A percentile compares a stretch with the other conserved stretches of the same genome.
Evolutionary conservation across 768 basidiomycete species (phyloP).

Genomic region (Suillus placidus): DNA sequence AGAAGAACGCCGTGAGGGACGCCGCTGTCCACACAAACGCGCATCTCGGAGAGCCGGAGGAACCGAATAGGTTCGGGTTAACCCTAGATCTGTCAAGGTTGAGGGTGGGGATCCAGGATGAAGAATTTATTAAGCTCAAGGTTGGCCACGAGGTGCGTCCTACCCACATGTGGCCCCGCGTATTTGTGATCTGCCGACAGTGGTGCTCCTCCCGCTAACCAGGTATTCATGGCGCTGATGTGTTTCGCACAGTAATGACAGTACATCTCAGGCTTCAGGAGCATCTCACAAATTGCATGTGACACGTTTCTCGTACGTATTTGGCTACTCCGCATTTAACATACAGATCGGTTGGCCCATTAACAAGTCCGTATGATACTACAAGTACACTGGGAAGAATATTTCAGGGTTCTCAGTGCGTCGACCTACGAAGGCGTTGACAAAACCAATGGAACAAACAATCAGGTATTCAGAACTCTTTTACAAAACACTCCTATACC

Average conservation of each 20-base stretch:
- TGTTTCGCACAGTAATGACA: constrained; percentile 41
- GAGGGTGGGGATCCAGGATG: constrained; percentile 61
- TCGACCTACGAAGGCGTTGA: not conserved
- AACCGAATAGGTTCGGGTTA: constrained; percentile 63
- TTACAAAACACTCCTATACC: constrained; percentile 51
- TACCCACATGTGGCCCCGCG: not conserved
- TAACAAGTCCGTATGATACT: constrained; percentile 1
- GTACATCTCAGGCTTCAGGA: not conserved
- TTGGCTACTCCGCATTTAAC: not conserved
- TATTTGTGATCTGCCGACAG: not conserved
- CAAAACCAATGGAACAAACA: not conserved
- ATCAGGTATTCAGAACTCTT: not conserved
- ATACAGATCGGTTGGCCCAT: not conserved
- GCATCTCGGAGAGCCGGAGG: constrained; percentile 61
- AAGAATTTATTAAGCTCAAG: constrained; percentile 49
- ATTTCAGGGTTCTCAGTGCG: not conserved
- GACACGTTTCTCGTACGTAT: not conserved
- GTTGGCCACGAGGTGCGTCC: constrained; percentile 65
- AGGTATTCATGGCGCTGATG: constrained; percentile 64
- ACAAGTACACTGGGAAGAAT: not conserved
- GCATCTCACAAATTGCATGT: not conserved
- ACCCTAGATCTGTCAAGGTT: constrained; percentile 64
- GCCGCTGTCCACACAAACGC: constrained; percentile 67
- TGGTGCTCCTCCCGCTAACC: not conserved
- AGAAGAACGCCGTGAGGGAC: constrained; percentile 53